Percentiles rank a stretch among this genome's conserved stretches.
Evolutionary conservation across 2,329 filamentous ascomycete genomes (phyloP).

Genomic region (Colletotrichum lindemuthianum): DNA sequence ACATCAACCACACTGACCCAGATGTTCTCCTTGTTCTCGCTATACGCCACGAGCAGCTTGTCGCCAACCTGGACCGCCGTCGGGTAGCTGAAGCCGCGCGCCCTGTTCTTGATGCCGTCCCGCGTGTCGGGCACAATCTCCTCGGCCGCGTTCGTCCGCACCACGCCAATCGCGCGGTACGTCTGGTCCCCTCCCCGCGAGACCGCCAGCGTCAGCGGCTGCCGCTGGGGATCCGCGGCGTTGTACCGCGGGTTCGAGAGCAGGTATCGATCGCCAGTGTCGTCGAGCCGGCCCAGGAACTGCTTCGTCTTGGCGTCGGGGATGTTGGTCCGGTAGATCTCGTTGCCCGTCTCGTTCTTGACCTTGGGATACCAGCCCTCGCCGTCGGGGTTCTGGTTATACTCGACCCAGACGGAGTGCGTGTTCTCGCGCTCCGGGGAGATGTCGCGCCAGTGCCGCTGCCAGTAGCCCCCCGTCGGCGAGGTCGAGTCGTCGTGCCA

Average conservation of each 20-base stretch:
- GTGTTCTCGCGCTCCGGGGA: conserved; percentile 37
- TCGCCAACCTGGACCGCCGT: conserved; percentile 38
- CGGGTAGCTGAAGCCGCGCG: conserved; percentile 40
- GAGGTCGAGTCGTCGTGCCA: conserved; percentile 38
- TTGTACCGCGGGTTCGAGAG: conserved; percentile 39
- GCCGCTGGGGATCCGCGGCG: conserved; percentile 30
- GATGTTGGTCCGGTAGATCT: conserved; percentile 39
- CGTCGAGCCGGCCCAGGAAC: conserved; percentile 34
- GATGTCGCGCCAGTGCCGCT: conserved; percentile 42
- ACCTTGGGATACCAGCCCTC: conserved; percentile 39
- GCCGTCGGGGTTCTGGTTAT: conserved; percentile 34
- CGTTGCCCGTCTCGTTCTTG: conserved; percentile 35
- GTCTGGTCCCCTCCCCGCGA: conserved; percentile 31
- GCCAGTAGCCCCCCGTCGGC: conserved; percentile 39
- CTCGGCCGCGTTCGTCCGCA: conserved; percentile 38
- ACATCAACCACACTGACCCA: conserved; percentile 40
- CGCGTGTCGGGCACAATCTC: conserved; percentile 40
- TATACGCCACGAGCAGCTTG: conserved; percentile 39
- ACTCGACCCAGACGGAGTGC: conserved; percentile 40
- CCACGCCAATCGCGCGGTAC: conserved; percentile 36
- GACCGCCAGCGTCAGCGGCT: conserved; percentile 37
- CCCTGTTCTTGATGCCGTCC: conserved; percentile 37
- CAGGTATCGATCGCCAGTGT: conserved; percentile 26
- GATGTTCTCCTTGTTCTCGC: conserved; percentile 43
- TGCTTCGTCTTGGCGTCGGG: conserved; percentile 41